These are phyloP conservation scores for Zarea fungicola DNA, from an alignment of 2,329 filamentous ascomycete genomes.

Conservation along the genomic window DNA sequence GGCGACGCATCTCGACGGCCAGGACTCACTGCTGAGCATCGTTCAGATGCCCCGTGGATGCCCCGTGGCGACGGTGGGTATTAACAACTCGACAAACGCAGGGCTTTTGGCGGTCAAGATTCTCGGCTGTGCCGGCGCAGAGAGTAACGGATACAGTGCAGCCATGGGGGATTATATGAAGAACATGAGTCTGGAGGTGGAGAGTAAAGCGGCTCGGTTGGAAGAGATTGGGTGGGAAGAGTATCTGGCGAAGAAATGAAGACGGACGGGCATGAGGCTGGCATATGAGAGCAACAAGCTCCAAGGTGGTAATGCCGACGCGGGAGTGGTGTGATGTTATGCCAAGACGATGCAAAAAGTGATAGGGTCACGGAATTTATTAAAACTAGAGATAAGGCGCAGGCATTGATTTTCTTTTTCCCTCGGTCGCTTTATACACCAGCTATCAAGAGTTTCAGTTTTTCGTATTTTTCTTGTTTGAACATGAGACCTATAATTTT, in stretches of 20 bases:
- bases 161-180: constrained; percentile 57
- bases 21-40: constrained; percentile 67
- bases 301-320: too few relatives aligned
- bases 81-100: constrained; percentile 76
- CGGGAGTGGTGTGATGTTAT: too few relatives aligned
- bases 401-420: too few relatives aligned
- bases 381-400: too few relatives aligned
- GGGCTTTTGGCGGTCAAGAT: constrained; percentile 67
- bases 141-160: constrained; percentile 41
- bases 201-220: constrained; percentile 55
- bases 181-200: constrained; percentile 58
- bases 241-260: constrained; percentile 40
- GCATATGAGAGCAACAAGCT: too few relatives aligned
- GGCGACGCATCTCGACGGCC: constrained; percentile 65
- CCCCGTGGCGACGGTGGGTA: constrained; percentile 70
- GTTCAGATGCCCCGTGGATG: constrained; percentile 73
- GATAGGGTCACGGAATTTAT: too few relatives aligned
- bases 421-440: too few relatives aligned
- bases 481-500: too few relatives aligned
- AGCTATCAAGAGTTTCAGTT: too few relatives aligned
- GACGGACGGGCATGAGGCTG: too few relatives aligned
- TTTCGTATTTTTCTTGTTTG: too few relatives aligned
- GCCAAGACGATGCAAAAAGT: too few relatives aligned
- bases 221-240: constrained; percentile 50
- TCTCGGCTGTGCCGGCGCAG: constrained; percentile 49